A percentile compares a stretch with the other conserved stretches of the same genome.
Evolutionary conservation across 306 rosid genomes (phyloP).

Genomic region (Mimosa bimucronata): DNA sequence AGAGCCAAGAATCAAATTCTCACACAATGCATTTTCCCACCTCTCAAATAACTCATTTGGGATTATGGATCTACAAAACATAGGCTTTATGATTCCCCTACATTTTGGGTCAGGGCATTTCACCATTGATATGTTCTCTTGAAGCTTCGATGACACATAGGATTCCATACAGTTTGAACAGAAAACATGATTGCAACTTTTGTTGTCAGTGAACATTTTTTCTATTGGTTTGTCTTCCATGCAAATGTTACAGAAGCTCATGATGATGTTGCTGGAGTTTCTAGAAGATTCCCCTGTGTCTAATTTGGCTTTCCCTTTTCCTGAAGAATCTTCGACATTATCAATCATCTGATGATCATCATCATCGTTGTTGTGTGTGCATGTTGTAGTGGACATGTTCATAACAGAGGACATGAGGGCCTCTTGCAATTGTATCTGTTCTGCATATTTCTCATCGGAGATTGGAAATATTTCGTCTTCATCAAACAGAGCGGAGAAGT

Average conservation of each 20-base stretch:
- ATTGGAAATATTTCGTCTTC: constrained; percentile 54
- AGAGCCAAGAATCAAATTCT: constrained; percentile 44
- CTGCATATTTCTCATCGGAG: constrained; percentile 67
- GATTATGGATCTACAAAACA: constrained; percentile 36
- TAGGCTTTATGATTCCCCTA: constrained; percentile 49
- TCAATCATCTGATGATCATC: neutral
- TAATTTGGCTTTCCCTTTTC: constrained; percentile 23
- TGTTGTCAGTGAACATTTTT: constrained; percentile 50
- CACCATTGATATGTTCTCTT: constrained; percentile 47
- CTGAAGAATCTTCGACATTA: neutral
- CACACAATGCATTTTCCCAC: constrained; percentile 61
- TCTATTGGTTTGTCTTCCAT: constrained; percentile 44
- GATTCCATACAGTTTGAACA: constrained; percentile 53
- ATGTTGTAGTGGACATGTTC: neutral
- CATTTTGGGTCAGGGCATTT: constrained; percentile 65
- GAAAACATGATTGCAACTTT: constrained; percentile 51
- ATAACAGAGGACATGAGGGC: constrained; percentile 52
- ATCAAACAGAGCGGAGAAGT: constrained; percentile 58
- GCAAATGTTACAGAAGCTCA: constrained; percentile 55
- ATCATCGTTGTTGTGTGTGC: too few relatives aligned
- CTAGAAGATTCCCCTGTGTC: constrained; percentile 40
- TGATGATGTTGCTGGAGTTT: neutral
- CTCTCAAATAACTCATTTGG: constrained; percentile 57
- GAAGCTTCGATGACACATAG: constrained; percentile 54
- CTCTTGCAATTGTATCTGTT: constrained; percentile 61